Conservation (phyloP, 495 filamentous ascomycete genomes). For the Aspergillus wentii region DNA sequence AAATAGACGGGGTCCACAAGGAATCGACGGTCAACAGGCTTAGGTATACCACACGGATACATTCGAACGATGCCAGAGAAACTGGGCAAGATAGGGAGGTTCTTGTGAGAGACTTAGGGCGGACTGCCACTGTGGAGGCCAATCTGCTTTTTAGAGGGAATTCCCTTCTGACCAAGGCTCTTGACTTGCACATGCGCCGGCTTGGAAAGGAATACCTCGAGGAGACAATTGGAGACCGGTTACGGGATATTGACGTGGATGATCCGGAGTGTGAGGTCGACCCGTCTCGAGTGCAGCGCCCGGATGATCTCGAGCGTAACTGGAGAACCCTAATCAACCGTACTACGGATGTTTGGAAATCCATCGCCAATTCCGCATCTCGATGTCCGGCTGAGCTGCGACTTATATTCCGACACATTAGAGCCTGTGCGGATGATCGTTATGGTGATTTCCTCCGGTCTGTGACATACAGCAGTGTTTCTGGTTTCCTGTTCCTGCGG, state of each 20-base stretch:
- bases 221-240: slow-evolving; percentile 78
- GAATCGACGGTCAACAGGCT: slow-evolving; percentile 63
- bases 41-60: slow-evolving; percentile 70
- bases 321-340: slow-evolving; percentile 74
- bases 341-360: slow-evolving; percentile 79
- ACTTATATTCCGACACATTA: slow-evolving; percentile 85
- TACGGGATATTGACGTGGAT: slow-evolving; percentile 79
- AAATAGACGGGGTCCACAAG: slow-evolving; percentile 89
- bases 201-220: slow-evolving; percentile 91
- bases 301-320: slow-evolving; percentile 75
- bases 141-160: slow-evolving; percentile 96
- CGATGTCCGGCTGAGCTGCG: slow-evolving; percentile 81
- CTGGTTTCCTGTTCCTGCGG: slow-evolving; percentile 90
- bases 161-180: slow-evolving; percentile 85
- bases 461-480: slow-evolving; percentile 94
- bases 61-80: slow-evolving; percentile 73
- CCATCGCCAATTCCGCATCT: slow-evolving; percentile 65
- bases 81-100: slow-evolving; percentile 56
- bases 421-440: slow-evolving; percentile 89
- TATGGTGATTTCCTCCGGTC: slow-evolving; percentile 93
- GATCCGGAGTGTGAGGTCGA: slow-evolving; percentile 95
- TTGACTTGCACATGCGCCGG: slow-evolving; percentile 93
- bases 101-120: slow-evolving; percentile 54
- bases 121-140: slow-evolving; percentile 64
- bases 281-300: slow-evolving; percentile 61